A percentile compares a stretch with the other conserved stretches of the same genome.
Evolutionary conservation across 2,329 filamentous ascomycete species (phyloP).

Genomic region (Paraphaeosphaeria sporulosa): DNA sequence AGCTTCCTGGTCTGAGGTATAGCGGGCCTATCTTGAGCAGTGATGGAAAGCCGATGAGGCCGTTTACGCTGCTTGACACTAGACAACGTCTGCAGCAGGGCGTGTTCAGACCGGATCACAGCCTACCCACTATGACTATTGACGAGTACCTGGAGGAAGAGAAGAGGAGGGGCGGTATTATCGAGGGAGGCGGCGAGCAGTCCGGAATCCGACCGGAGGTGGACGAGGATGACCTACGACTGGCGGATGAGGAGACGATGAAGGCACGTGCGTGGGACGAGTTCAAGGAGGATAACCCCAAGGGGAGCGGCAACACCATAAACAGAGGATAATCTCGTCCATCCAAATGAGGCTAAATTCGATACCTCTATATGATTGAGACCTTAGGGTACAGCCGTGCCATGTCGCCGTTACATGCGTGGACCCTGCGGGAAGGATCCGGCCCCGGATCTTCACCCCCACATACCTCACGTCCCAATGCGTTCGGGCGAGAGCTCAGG

Average conservation of each 20-base stretch:
- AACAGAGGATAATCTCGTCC: slow-evolving; percentile 68
- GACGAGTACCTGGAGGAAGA: slow-evolving; percentile 98
- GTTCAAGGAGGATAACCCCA: slow-evolving; percentile 87
- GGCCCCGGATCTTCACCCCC: not conserved
- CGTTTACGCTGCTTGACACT: slow-evolving; percentile 84
- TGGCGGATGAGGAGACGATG: slow-evolving; percentile 86
- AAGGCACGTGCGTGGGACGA: slow-evolving; percentile 97
- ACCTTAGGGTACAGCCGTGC: not conserved
- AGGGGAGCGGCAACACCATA: slow-evolving; percentile 81
- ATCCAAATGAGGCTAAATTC: not conserved
- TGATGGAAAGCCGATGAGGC: slow-evolving; percentile 84
- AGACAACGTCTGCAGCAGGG: slow-evolving; percentile 77
- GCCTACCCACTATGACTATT: slow-evolving; percentile 95
- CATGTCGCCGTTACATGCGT: not conserved
- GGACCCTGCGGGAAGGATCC: not conserved
- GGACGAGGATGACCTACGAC: slow-evolving; percentile 91
- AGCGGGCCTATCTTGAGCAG: slow-evolving; percentile 77
- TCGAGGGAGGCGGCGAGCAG: slow-evolving; percentile 86
- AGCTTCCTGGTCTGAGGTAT: slow-evolving; percentile 50
- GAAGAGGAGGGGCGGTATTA: slow-evolving; percentile 80
- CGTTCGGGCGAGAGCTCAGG: slow-evolving; percentile 39
- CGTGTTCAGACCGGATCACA: slow-evolving; percentile 91
- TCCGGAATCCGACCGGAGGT: slow-evolving; percentile 72
- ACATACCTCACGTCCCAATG: slow-evolving; percentile 14
- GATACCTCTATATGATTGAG: not conserved